Evolutionary conservation across 1,284 basidiomycete species (phyloP).

Genomic region (Leucoagaricus sp.): DNA sequence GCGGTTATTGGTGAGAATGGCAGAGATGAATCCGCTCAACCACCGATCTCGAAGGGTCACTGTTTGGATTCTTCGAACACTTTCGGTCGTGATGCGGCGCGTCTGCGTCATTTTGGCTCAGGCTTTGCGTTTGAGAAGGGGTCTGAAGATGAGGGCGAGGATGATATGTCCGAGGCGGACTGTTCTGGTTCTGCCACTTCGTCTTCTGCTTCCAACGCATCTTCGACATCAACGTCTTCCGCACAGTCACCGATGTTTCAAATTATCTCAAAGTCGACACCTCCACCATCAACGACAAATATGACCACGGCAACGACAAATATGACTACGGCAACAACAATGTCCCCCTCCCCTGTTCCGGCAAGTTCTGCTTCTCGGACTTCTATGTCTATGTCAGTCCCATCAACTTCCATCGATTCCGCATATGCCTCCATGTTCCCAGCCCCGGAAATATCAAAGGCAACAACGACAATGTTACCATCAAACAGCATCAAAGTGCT

Average conservation of each 20-base stretch:
- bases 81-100: background rate
- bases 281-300: background rate
- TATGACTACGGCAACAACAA: conserved; percentile 1
- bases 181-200: background rate
- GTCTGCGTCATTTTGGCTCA: conserved; percentile 3
- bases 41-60: too few species aligned
- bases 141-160: too few species aligned
- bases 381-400: too few species aligned
- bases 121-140: too few species aligned
- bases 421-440: background rate
- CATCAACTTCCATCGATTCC: background rate
- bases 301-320: background rate
- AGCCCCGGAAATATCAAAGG: background rate
- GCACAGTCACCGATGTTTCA: conserved; percentile 8
- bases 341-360: background rate
- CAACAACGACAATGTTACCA: conserved; percentile 3
- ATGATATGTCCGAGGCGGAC: conserved; percentile 12
- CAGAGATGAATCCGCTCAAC: too few species aligned
- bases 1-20: background rate
- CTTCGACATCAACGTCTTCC: background rate
- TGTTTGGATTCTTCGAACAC: too few species aligned
- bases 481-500: background rate
- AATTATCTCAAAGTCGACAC: background rate
- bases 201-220: background rate
- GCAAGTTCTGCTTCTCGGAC: conserved; percentile 1